These are phyloP conservation scores for Claviceps humidiphila DNA, from an alignment of 2,329 filamentous ascomycete species.

Conservation along the genomic window DNA sequence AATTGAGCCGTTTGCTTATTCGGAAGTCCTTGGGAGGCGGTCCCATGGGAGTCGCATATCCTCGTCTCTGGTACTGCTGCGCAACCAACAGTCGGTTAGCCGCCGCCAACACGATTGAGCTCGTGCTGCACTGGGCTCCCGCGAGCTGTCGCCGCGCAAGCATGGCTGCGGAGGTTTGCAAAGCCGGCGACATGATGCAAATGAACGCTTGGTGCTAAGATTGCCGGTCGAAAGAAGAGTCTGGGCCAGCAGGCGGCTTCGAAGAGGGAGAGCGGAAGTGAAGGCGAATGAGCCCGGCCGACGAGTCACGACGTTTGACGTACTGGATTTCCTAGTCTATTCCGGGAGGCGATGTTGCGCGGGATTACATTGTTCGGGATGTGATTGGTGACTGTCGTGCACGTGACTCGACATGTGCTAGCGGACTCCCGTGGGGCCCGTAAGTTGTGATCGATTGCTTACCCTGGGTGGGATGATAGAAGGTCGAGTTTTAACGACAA, in stretches of 20 bases:
- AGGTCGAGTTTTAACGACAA: too few species aligned
- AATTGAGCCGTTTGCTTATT: conserved; percentile 56
- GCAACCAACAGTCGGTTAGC: conserved; percentile 8
- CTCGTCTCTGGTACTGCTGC: conserved; percentile 17
- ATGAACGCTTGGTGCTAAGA: not conserved
- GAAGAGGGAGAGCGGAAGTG: conserved; percentile 5
- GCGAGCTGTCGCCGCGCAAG: conserved; percentile 23
- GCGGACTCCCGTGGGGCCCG: too few species aligned
- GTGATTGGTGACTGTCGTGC: conserved; percentile 19
- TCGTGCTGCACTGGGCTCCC: conserved; percentile 11
- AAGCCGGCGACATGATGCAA: conserved; percentile 19
- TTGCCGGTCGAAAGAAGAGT: not conserved
- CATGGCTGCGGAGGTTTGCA: conserved; percentile 19
- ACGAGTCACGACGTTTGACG: conserved; percentile 2
- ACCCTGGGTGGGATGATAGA: too few species aligned
- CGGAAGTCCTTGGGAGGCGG: conserved; percentile 74
- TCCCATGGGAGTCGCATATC: conserved; percentile 58
- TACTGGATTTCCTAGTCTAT: conserved; percentile 1
- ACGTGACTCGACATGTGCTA: not conserved
- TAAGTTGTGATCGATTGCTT: too few species aligned
- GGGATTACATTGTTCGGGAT: conserved; percentile 26
- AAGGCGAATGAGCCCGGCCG: conserved; percentile 12
- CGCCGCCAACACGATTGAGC: conserved; percentile 12
- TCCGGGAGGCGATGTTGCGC: conserved; percentile 12
- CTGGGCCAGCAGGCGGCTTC: not conserved